phyloP scores from a whole-genome alignment of 2,329 filamentous ascomycete species.

The Scolecobasidium constrictum region DNA sequence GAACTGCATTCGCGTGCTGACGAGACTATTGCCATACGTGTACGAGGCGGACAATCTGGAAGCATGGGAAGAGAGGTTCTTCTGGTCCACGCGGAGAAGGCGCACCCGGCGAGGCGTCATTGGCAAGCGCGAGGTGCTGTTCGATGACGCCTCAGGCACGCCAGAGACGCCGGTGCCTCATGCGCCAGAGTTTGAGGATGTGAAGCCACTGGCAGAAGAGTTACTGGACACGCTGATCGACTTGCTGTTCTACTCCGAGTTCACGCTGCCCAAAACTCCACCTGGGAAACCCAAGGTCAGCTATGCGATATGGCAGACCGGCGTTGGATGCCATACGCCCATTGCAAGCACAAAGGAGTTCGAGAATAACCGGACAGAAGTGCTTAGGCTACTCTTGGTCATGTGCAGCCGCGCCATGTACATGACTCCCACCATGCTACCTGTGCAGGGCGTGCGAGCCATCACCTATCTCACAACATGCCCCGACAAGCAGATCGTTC shows the following conservation, averaged over 20 bases:
- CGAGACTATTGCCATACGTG: slow-evolving; percentile 77
- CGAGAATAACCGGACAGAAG: slow-evolving; percentile 86
- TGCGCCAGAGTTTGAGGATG: slow-evolving; percentile 61
- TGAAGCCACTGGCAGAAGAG: slow-evolving; percentile 82
- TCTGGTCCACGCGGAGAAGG: slow-evolving; percentile 51
- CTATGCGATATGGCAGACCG: slow-evolving; percentile 96
- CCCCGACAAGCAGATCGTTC: slow-evolving; percentile 79
- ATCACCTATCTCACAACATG: slow-evolving; percentile 85
- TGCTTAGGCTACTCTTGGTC: slow-evolving; percentile 74
- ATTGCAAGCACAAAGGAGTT: slow-evolving; percentile 83
- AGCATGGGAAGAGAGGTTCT: slow-evolving; percentile 85
- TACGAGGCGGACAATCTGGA: slow-evolving; percentile 81
- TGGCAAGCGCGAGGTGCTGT: slow-evolving; percentile 61
- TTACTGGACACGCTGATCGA: slow-evolving; percentile 83
- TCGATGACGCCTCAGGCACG: slow-evolving; percentile 59
- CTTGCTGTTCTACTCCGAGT: slow-evolving; percentile 80
- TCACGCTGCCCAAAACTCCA: slow-evolving; percentile 68
- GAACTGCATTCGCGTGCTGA: slow-evolving; percentile 89
- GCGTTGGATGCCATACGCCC: slow-evolving; percentile 86
- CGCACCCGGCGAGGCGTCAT: slow-evolving; percentile 31
- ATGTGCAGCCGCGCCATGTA: slow-evolving; percentile 91
- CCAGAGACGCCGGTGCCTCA: slow-evolving; percentile 33
- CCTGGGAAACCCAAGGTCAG: slow-evolving; percentile 69
- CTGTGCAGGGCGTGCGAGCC: slow-evolving; percentile 69
- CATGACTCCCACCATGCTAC: slow-evolving; percentile 65